phyloP scores from a whole-genome alignment of 768 basidiomycete species.

The Rhizopogon sp. region DNA sequence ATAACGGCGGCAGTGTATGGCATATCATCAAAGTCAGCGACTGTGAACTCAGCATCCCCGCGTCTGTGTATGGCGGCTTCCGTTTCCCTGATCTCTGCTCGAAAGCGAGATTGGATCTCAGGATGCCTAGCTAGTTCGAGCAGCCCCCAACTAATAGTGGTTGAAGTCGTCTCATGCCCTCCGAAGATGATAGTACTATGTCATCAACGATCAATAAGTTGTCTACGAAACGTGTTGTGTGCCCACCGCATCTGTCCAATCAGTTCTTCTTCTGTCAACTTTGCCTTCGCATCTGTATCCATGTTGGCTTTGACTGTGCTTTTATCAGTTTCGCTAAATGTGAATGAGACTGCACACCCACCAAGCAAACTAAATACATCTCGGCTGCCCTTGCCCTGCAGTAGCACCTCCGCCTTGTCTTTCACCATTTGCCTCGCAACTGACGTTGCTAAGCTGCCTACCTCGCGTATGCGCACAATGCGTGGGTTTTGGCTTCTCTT shows the following conservation, averaged over 20 bases:
- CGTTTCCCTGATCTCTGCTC: too few relatives aligned
- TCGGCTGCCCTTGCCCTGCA: slow-evolving; percentile 2
- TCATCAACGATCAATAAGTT: neutral
- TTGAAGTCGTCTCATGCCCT: slow-evolving; percentile 61
- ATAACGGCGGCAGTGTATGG: too few relatives aligned
- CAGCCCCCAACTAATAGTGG: slow-evolving; percentile 33
- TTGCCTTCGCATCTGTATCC: too few relatives aligned
- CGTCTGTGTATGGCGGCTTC: slow-evolving; percentile 15
- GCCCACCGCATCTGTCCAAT: slow-evolving; percentile 15
- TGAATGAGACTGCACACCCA: slow-evolving; percentile 9
- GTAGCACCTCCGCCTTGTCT: slow-evolving; percentile 8
- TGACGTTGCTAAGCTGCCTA: neutral
- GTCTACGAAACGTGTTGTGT: neutral
- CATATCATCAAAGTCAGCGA: slow-evolving; percentile 43
- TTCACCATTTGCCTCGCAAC: slow-evolving; percentile 8
- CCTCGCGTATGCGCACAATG: neutral
- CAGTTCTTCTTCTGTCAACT: neutral
- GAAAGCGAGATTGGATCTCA: too few relatives aligned
- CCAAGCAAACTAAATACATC: slow-evolving; percentile 32
- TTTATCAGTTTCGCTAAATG: neutral
- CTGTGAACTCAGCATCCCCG: slow-evolving; percentile 34
- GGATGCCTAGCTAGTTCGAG: too few relatives aligned
- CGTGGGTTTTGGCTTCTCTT: slow-evolving; percentile 22
- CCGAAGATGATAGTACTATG: slow-evolving; percentile 42
- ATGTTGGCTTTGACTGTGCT: too few relatives aligned